phyloP scores from a whole-genome alignment of 345 rosid species.

The Dipteronia sinensis region DNA sequence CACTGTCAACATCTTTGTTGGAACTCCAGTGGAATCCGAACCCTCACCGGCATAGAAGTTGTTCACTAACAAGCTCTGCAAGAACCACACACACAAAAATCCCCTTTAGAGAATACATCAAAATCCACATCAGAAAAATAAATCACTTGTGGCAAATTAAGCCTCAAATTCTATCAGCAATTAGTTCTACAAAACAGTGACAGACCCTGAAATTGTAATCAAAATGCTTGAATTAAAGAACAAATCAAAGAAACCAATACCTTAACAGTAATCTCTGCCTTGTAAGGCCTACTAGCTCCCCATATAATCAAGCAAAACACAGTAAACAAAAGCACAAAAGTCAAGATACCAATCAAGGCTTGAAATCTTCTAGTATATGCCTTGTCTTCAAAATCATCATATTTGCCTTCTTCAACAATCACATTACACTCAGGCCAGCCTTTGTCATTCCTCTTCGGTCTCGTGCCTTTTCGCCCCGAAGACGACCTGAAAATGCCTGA shows the following conservation, averaged over 20 bases:
- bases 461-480: conserved; percentile 52
- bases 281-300: conserved; percentile 79
- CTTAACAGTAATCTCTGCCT: conserved; percentile 65
- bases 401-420: conserved; percentile 72
- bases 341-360: conserved; percentile 54
- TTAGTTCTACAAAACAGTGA: too few relatives aligned
- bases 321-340: conserved; percentile 56
- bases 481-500: conserved; percentile 83
- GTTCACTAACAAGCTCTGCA: conserved; percentile 66
- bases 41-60: conserved; percentile 73
- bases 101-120: conserved; percentile 6
- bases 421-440: conserved; percentile 81
- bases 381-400: conserved; percentile 62
- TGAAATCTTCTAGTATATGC: conserved; percentile 57
- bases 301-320: conserved; percentile 75
- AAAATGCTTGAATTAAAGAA: background rate
- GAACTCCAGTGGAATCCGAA: conserved; percentile 71
- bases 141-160: background rate
- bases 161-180: too few relatives aligned
- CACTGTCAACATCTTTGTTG: conserved; percentile 67
- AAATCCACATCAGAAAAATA: background rate
- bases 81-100: background rate
- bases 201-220: too few relatives aligned
- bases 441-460: conserved; percentile 65
- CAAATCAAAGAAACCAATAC: conserved; percentile 27